Evolutionary conservation across 148 eudicot genomes (phyloP).

Genomic region (Simmondsia chinensis): DNA sequence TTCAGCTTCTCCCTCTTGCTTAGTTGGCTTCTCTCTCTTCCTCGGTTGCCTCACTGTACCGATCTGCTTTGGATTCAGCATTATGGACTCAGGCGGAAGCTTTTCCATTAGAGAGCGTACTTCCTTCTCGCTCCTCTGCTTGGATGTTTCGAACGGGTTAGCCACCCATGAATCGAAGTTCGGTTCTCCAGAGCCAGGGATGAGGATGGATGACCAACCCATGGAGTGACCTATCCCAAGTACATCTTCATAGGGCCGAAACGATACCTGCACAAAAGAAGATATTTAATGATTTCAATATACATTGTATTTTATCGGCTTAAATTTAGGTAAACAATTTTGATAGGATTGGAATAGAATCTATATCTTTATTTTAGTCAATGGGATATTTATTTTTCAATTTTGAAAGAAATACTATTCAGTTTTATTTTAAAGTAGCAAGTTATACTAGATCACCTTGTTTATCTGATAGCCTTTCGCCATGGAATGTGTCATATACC

Average conservation of each 20-base stretch:
- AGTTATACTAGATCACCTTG: too few relatives aligned
- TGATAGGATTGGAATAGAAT: too few relatives aligned
- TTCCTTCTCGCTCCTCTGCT: slow-evolving; percentile 72
- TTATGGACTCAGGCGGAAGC: slow-evolving; percentile 67
- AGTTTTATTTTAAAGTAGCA: too few relatives aligned
- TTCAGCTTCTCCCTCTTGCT: slow-evolving; percentile 50
- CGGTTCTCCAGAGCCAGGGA: slow-evolving; percentile 81
- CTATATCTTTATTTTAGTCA: too few relatives aligned
- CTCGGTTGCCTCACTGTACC: slow-evolving; percentile 38
- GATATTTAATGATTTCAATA: too few relatives aligned
- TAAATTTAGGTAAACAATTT: too few relatives aligned
- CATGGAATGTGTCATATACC: slow-evolving; percentile 63
- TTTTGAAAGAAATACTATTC: too few relatives aligned
- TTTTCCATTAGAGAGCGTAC: slow-evolving; percentile 55
- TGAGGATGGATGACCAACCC: slow-evolving; percentile 72
- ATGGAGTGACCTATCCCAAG: slow-evolving; percentile 62
- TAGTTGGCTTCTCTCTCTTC: slow-evolving; percentile 40
- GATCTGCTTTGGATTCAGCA: slow-evolving; percentile 58
- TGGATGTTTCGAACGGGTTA: slow-evolving; percentile 64
- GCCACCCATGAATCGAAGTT: slow-evolving; percentile 85
- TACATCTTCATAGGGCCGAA: slow-evolving; percentile 78
- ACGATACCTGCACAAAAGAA: too few relatives aligned
- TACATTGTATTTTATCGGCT: too few relatives aligned
- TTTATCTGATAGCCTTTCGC: slow-evolving; percentile 59
- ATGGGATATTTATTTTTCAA: too few relatives aligned